Percentiles rank a stretch among this genome's conserved stretches.
phyloP scores from a whole-genome alignment of 306 rosid genomes.

The Inga oerstediana region DNA sequence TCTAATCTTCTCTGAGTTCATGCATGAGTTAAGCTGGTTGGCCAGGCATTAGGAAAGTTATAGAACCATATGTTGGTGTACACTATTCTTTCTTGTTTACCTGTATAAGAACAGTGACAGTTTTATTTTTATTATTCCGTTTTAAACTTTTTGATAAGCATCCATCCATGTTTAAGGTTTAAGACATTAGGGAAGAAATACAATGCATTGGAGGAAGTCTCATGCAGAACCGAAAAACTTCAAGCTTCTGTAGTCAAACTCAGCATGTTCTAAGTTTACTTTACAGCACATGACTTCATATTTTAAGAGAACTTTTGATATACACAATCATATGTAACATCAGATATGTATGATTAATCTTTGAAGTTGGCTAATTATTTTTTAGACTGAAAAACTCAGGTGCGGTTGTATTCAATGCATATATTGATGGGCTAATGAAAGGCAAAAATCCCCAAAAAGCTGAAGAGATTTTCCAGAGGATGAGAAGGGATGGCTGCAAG shows the following conservation, averaged over 20 bases:
- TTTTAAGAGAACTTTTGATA: background rate
- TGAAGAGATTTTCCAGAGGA: slow-evolving; percentile 74
- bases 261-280: slow-evolving; percentile 4
- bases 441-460: slow-evolving; percentile 72
- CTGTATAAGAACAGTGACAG: background rate
- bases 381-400: slow-evolving; percentile 50
- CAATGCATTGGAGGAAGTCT: background rate
- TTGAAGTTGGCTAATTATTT: slow-evolving; percentile 25
- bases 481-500: slow-evolving; percentile 77
- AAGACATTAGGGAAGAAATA: background rate
- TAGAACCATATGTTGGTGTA: background rate
- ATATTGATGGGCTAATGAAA: slow-evolving; percentile 82
- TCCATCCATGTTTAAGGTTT: background rate
- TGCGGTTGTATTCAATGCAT: slow-evolving; percentile 78
- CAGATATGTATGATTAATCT: slow-evolving; percentile 12
- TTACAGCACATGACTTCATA: background rate
- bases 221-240: background rate
- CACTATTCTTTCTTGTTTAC: background rate
- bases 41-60: background rate
- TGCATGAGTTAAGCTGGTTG: slow-evolving; percentile 5
- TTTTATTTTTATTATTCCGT: background rate
- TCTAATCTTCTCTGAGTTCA: background rate
- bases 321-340: background rate
- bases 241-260: background rate
- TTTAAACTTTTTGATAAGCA: background rate